Conservation (phyloP, 768 basidiomycete species). For the Psilocybe sp. region DNA sequence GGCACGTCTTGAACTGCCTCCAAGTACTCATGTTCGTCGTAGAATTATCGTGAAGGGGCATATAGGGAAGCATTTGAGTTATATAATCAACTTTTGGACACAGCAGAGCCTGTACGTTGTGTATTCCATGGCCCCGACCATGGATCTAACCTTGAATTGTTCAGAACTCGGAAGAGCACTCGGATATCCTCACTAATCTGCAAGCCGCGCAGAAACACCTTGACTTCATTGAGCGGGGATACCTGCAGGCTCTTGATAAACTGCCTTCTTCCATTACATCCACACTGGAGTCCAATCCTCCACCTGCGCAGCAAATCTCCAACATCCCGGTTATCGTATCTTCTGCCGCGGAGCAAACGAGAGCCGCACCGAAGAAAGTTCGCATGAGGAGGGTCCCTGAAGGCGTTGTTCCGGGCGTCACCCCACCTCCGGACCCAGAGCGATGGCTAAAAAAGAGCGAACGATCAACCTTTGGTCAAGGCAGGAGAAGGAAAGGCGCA, state of each 20-base stretch:
- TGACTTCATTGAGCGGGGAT: slow-evolving; percentile 77
- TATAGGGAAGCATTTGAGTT: slow-evolving; percentile 74
- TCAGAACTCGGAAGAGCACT: slow-evolving; percentile 83
- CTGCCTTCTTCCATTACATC: slow-evolving; percentile 50
- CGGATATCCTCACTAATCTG: slow-evolving; percentile 85
- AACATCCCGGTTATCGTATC: slow-evolving; percentile 27
- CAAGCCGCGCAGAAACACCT: slow-evolving; percentile 78
- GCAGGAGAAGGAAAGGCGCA: slow-evolving; percentile 50
- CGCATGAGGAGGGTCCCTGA: slow-evolving; percentile 68
- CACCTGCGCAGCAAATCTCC: slow-evolving; percentile 36
- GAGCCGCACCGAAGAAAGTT: slow-evolving; percentile 42
- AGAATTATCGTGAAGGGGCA: slow-evolving; percentile 78
- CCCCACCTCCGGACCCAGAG: slow-evolving; percentile 82
- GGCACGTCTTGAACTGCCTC: not conserved
- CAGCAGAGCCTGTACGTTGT: slow-evolving; percentile 66
- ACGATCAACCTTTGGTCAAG: slow-evolving; percentile 54
- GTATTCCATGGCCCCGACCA: not conserved
- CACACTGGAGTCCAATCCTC: slow-evolving; percentile 62
- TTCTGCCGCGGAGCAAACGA: slow-evolving; percentile 30
- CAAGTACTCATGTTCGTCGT: not conserved
- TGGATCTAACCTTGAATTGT: slow-evolving; percentile 2
- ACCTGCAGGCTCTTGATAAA: slow-evolving; percentile 58
- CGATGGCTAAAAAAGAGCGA: slow-evolving; percentile 89
- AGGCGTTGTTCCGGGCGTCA: slow-evolving; percentile 75
- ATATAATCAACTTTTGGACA: slow-evolving; percentile 80